Evolutionary conservation across 768 basidiomycete species (phyloP).

Genomic region (Coprinellus aureogranulatus): DNA sequence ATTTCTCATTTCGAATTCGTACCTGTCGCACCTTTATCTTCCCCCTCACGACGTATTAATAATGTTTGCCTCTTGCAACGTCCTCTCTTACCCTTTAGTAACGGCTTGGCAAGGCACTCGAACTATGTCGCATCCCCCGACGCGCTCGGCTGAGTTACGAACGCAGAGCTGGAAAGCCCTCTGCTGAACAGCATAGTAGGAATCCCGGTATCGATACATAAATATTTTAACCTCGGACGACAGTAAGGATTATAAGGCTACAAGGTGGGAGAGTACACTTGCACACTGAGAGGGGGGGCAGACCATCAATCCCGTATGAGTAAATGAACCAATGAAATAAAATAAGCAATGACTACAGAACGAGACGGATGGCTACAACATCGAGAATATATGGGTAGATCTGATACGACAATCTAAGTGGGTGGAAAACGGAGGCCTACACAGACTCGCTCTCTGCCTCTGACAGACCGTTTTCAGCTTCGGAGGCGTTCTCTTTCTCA

Average conservation of each 20-base stretch:
- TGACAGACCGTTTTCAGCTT: not conserved
- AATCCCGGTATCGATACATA: not conserved
- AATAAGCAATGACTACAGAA: no score
- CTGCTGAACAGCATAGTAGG: no score
- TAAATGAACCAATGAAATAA: not conserved
- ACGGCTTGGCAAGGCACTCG: no score
- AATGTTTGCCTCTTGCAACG: no score
- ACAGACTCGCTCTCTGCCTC: not conserved
- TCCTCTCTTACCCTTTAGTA: no score
- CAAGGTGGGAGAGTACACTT: not conserved
- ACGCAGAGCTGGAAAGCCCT: no score
- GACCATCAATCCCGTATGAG: not conserved
- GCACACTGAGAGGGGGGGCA: not conserved
- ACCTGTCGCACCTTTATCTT: no score
- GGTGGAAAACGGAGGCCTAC: not conserved
- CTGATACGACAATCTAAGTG: not conserved
- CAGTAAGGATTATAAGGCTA: not conserved
- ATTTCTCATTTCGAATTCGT: no score
- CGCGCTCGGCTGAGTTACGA: no score
- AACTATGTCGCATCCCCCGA: no score
- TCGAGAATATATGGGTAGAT: not conserved
- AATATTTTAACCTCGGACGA: no score
- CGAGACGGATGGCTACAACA: not conserved
- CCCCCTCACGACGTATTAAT: no score
- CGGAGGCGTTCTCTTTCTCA: slow-evolving; percentile 1